These are phyloP conservation scores for Lathyrus oleraceus DNA, from an alignment of 306 rosid genomes.

Conservation along the genomic window DNA sequence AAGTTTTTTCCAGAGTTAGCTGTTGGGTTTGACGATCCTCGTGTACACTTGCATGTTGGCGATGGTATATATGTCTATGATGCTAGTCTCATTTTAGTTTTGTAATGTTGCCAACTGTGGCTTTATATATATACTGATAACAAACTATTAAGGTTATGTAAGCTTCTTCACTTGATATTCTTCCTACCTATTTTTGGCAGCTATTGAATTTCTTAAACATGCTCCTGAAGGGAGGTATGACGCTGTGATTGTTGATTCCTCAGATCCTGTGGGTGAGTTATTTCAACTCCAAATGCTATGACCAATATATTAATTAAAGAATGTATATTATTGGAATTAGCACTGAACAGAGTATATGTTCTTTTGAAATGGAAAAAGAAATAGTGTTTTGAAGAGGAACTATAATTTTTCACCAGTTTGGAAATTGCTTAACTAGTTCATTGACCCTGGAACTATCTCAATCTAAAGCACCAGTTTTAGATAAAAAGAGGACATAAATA, in stretches of 20 bases:
- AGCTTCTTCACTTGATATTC: conserved; percentile 10
- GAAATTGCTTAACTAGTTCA: conserved; percentile 16
- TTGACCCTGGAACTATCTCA: conserved; percentile 19
- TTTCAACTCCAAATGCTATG: conserved; percentile 11
- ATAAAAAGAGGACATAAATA: neutral
- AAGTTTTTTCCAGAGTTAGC: conserved; percentile 80
- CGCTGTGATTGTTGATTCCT: conserved; percentile 93
- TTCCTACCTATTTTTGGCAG: conserved; percentile 49
- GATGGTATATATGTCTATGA: conserved; percentile 60
- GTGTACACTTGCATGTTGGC: conserved; percentile 87
- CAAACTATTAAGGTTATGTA: conserved; percentile 6
- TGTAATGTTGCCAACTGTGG: neutral
- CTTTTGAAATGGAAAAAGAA: conserved; percentile 13
- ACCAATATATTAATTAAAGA: neutral
- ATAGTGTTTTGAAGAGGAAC: conserved; percentile 9
- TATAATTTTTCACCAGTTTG: neutral
- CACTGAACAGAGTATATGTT: conserved; percentile 2
- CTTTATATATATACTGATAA: conserved; percentile 21
- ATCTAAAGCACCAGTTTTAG: neutral
- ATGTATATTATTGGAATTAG: neutral
- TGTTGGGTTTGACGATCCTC: conserved; percentile 91
- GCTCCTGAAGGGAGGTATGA: conserved; percentile 80
- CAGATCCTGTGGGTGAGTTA: conserved; percentile 91
- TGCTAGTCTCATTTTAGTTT: conserved; percentile 15
- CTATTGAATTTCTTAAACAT: conserved; percentile 68